Evolutionary conservation across 2,329 filamentous ascomycete genomes (phyloP).

Genomic region (Graphium sp.): DNA sequence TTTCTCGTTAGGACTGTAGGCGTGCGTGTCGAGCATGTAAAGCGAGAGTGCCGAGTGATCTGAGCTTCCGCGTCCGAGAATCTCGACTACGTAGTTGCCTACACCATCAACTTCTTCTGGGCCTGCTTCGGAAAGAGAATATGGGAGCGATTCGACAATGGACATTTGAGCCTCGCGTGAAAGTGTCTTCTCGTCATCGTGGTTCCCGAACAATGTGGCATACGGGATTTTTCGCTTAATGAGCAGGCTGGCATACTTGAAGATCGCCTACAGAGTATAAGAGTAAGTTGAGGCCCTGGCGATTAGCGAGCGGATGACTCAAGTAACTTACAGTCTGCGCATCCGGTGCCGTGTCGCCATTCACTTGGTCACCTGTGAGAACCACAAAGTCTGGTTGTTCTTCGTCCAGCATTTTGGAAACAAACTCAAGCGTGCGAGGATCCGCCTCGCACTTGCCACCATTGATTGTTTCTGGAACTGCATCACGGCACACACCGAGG

Average conservation of each 20-base stretch:
- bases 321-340: slow-evolving; percentile 54
- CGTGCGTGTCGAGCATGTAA: slow-evolving; percentile 89
- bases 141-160: slow-evolving; percentile 72
- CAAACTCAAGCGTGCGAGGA: slow-evolving; percentile 77
- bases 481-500: slow-evolving; percentile 68
- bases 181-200: slow-evolving; percentile 82
- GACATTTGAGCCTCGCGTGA: slow-evolving; percentile 67
- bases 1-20: slow-evolving; percentile 78
- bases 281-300: slow-evolving; percentile 1
- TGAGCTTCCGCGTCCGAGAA: slow-evolving; percentile 62
- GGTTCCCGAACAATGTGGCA: slow-evolving; percentile 89
- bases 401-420: slow-evolving; percentile 68
- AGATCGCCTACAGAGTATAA: slow-evolving; percentile 48
- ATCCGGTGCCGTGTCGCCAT: slow-evolving; percentile 83
- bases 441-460: slow-evolving; percentile 80
- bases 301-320: not conserved
- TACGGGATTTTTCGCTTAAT: slow-evolving; percentile 82
- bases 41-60: slow-evolving; percentile 83
- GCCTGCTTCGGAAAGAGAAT: slow-evolving; percentile 72
- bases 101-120: slow-evolving; percentile 75
- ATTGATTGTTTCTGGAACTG: slow-evolving; percentile 57
- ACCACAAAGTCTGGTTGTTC: slow-evolving; percentile 90
- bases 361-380: slow-evolving; percentile 85
- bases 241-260: slow-evolving; percentile 78
- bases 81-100: slow-evolving; percentile 87